Percentiles rank a stretch among this genome's conserved stretches.
Conservation (phyloP, 2,329 filamentous ascomycete species). For the Botrytis byssoidea region DNA sequence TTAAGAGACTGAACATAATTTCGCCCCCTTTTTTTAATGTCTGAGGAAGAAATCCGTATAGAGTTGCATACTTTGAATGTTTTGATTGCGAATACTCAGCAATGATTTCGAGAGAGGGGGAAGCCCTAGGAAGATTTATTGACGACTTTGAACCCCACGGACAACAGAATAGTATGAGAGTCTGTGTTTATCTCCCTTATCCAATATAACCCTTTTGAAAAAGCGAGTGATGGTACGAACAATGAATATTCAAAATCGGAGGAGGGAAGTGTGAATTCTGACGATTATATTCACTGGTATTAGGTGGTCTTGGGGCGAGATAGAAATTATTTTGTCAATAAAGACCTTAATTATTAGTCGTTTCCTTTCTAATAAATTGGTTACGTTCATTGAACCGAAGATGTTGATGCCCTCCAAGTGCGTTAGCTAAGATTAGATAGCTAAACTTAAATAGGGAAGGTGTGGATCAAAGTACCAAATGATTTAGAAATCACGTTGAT, state of each 20-base stretch:
- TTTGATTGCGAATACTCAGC: conserved; percentile 14
- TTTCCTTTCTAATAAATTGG: conserved; percentile 3
- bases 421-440: not conserved
- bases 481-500: conserved; percentile 9
- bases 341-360: not conserved
- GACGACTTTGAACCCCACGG: conserved; percentile 17
- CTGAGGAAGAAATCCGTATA: not conserved
- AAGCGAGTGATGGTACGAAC: not conserved
- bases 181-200: conserved; percentile 18
- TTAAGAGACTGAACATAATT: conserved; percentile 13
- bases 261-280: not conserved
- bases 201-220: not conserved
- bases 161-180: conserved; percentile 9
- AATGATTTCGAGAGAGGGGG: conserved; percentile 9
- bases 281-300: not conserved
- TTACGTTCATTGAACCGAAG: conserved; percentile 8
- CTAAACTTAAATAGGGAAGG: conserved; percentile 12
- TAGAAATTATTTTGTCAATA: conserved; percentile 9
- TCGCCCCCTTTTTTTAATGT: not conserved
- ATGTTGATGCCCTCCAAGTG: conserved; percentile 13
- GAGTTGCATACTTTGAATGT: conserved; percentile 13
- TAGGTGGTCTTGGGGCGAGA: not conserved
- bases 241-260: conserved; percentile 10
- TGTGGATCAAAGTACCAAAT: not conserved
- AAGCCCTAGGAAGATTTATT: conserved; percentile 18